These are phyloP conservation scores for Thielaviopsis punctulata DNA, from an alignment of 2,329 filamentous ascomycete genomes.

Conservation along the genomic window DNA sequence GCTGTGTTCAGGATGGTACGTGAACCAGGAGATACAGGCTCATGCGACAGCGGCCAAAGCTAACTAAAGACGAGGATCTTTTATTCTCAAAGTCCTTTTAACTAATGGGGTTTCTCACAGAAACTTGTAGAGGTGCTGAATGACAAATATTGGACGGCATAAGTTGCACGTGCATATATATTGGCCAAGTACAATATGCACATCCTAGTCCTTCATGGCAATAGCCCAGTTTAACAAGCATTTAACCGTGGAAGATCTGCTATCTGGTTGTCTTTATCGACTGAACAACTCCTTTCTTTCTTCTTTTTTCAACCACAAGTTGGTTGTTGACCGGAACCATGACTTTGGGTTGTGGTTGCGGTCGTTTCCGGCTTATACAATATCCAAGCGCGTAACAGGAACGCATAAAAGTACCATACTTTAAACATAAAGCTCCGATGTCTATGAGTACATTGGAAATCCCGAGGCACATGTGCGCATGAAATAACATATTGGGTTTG, in stretches of 20 bases:
- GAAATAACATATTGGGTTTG: background rate
- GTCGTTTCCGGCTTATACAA: background rate
- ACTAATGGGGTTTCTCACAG: background rate
- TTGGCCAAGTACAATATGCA: background rate
- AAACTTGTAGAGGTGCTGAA: background rate
- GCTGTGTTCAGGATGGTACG: no score
- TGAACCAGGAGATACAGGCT: no score
- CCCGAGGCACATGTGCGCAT: background rate
- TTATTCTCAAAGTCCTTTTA: no score
- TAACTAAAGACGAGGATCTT: no score
- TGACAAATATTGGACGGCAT: background rate
- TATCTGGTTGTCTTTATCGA: background rate
- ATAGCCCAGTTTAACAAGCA: background rate
- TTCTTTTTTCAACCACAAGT: no score
- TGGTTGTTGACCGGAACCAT: no score
- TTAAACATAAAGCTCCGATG: no score
- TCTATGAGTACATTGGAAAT: background rate
- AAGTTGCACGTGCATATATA: background rate
- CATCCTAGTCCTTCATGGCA: background rate
- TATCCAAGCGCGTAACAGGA: background rate
- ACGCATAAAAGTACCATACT: background rate
- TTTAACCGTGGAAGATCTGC: background rate
- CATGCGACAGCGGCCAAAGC: no score
- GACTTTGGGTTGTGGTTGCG: no score
- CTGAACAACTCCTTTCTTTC: no score